These are phyloP conservation scores for Ascochyta fabae DNA, from an alignment of 2,329 filamentous ascomycete genomes.

Conservation along the genomic window DNA sequence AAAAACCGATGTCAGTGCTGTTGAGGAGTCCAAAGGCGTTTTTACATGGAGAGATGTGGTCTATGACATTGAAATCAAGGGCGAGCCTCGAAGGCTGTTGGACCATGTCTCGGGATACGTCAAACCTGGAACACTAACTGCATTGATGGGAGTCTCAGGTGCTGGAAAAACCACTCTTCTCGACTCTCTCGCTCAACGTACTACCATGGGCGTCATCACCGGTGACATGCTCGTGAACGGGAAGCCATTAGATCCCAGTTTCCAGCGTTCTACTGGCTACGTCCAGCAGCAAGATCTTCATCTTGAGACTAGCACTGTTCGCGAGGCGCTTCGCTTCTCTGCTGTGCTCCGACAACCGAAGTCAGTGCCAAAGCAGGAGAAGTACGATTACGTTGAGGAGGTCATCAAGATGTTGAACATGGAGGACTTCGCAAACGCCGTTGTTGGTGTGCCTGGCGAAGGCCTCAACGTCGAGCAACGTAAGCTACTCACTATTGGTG, in stretches of 20 bases:
- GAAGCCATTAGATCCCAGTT: constrained; percentile 42
- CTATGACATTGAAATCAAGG: constrained; percentile 48
- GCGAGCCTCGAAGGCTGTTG: constrained; percentile 58
- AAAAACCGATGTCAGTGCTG: constrained; percentile 49
- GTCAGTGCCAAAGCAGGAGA: constrained; percentile 62
- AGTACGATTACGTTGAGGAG: constrained; percentile 67
- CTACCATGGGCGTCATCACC: constrained; percentile 47
- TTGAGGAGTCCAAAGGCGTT: constrained; percentile 50
- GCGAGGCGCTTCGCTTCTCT: constrained; percentile 46
- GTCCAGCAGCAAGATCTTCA: constrained; percentile 52
- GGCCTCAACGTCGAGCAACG: constrained; percentile 73
- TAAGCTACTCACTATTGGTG: constrained; percentile 74
- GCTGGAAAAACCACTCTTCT: constrained; percentile 50
- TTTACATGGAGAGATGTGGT: constrained; percentile 49
- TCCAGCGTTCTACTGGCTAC: constrained; percentile 49
- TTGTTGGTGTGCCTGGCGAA: constrained; percentile 68
- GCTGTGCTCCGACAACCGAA: constrained; percentile 58
- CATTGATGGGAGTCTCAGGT: constrained; percentile 48
- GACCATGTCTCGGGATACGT: constrained; percentile 63
- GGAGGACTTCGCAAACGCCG: constrained; percentile 69
- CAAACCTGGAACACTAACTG: constrained; percentile 60
- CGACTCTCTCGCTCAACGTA: constrained; percentile 45
- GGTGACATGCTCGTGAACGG: constrained; percentile 50
- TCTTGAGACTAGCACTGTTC: constrained; percentile 48
- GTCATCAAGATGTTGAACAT: constrained; percentile 72